Evolutionary conservation across 257 asterid species (phyloP), one percentile per base, ranked within the genome.

Genomic region (Solanum paucissectum): DNA sequence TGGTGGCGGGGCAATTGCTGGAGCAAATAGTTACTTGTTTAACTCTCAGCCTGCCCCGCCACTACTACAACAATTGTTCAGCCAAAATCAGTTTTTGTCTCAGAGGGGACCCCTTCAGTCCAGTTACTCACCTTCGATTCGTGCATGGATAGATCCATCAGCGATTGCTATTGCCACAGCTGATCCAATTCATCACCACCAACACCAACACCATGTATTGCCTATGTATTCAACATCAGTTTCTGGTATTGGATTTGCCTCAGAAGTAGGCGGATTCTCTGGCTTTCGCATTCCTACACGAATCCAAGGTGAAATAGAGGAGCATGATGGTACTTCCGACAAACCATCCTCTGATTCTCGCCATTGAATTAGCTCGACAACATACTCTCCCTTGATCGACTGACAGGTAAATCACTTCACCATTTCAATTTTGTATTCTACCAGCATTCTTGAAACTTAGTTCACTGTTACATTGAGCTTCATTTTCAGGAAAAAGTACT

Each of bases 21-120:
- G 89, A 38, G 89, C 87, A 40, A 88, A 90, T 55, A 89, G 92
- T 32, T 94, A 88, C 92, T 60, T 90, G 89, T 92, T 93, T 90
- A 95, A 91, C 89, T 90, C 93, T 74, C 95, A 94, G 14, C 91
- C 94, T 46, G 20, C 40, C 29, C 96, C 90, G 90, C 96, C 95
- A 16, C 91, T 89, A 64, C 89, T 91, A 90, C 98, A 91, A 91
- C 98, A 92, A 90, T 92, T 92, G 90, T 87, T 93, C 37, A 93
- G 92, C 71, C 96, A 94, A 38, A 93, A 90, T 90, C 98, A 95
- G 91, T 85, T 92, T 55, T 90, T 90, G 89, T 84, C 96, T 90
- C 99, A 95, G 98, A 95, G 99, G 99, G 99, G 99, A 97, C 97
- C 99, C 99, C 99, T 97, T 97, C 99, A 97, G 99, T 97, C 99